Percentiles rank a stretch among this genome's conserved stretches.
phyloP scores from a whole-genome alignment of 164 flowering plant genomes.

The Euptelea pleiosperma region DNA sequence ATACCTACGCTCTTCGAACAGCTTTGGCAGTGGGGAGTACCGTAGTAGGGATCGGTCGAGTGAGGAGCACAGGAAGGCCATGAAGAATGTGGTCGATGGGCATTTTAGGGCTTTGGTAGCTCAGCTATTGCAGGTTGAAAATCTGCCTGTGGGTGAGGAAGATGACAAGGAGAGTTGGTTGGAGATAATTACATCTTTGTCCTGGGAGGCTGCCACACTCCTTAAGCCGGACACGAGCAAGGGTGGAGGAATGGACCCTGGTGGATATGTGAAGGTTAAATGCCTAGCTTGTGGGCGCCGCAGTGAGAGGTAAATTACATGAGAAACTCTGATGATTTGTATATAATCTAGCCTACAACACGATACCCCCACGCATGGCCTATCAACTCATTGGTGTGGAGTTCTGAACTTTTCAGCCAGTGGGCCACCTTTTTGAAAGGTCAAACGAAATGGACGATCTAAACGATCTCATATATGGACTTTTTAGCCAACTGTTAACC shows the following conservation, averaged over 20 bases:
- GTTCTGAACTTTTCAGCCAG: not conserved
- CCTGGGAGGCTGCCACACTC: constrained; percentile 96
- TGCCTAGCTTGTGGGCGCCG: constrained; percentile 88
- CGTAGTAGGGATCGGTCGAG: constrained; percentile 59
- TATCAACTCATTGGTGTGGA: not conserved
- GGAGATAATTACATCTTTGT: constrained; percentile 81
- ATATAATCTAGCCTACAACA: not conserved
- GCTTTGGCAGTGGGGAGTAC: constrained; percentile 83
- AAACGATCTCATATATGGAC: not conserved
- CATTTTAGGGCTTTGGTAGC: constrained; percentile 95
- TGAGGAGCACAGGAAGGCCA: constrained; percentile 80
- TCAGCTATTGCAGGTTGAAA: constrained; percentile 90
- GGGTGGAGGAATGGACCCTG: constrained; percentile 99
- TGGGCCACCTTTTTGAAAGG: not conserved
- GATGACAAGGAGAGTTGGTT: constrained; percentile 74
- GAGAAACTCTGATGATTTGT: not conserved
- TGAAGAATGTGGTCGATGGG: constrained; percentile 93
- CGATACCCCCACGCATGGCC: not conserved
- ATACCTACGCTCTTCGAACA: constrained; percentile 53
- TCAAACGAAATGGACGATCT: not conserved
- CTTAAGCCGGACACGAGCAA: constrained; percentile 93
- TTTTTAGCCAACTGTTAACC: not conserved
- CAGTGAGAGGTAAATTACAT: constrained; percentile 57
- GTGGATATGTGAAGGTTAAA: constrained; percentile 94
- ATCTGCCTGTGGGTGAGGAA: constrained; percentile 59